Base-by-base conservation (phyloP, 176 grass and related monocot species). In the Areca catechu region DNA sequence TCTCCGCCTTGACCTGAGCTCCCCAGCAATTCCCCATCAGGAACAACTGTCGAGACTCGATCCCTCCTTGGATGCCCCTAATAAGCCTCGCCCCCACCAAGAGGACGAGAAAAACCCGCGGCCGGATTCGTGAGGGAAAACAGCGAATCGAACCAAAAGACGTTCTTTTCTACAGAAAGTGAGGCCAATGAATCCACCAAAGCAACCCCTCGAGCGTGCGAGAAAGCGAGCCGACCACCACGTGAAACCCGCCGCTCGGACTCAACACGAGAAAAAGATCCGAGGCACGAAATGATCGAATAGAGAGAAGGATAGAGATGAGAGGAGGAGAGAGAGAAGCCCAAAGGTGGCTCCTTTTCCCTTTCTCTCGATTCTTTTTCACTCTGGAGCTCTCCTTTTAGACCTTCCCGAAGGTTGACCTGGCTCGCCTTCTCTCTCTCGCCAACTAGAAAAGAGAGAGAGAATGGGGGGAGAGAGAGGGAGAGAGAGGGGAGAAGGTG, bases 11-110 rank as follows among this genome's bases (percentile, higher is more conserved):
- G 37, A 82, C 67, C 65, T 77, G 55, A 34, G 83, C 81, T 52
- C 77, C 81, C 47, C 57, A 65, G 81, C 86, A 89, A 43, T 71
- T 85, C 70, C 86, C 86, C 86, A 89, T 89, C 74, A 59, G 55
- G 61, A 71, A 28, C 57, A 56, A 49, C 7, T 10, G 5, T 25
- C 7, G 21, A 19, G 22, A 37, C 22, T 20, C 0, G 16, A 34
- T 17, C 47, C 29, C 60, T 49, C 34, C 60, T 47, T 18, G 17
- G 17, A 20, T 15, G 20, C 37, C 61, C 9, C 34, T 14, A 43
- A 43, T 14, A 43, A 43, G 34, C 34, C 34, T 43, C 34, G 9
- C 34, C 34, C 34, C 7, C 9, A 43, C 34, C 34, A 43, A 43
- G 34, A 43, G 9, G 34, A 43, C 34, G 34, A 43, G 34, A 2